These are phyloP conservation scores for Raphanus sativus DNA, from an alignment of 345 rosid genomes.

Conservation along the genomic window DNA sequence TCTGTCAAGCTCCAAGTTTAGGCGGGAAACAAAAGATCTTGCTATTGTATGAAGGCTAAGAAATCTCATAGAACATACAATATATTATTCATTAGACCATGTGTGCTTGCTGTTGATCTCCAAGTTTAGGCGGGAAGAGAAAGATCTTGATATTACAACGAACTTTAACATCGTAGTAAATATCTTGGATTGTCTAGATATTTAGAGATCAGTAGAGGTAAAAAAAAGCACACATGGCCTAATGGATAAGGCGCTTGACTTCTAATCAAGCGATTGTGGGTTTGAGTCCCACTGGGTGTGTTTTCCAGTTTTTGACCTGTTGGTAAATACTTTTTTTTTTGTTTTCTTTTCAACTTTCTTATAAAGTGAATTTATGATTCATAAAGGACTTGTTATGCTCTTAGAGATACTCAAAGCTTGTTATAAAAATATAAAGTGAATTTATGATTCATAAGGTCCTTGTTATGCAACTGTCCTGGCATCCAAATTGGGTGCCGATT, in stretches of 20 bases:
- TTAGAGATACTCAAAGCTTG: too few species aligned
- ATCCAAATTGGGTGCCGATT: too few species aligned
- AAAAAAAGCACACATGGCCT: conserved; percentile 35
- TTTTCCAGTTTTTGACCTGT: too few species aligned
- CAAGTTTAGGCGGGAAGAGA: neutral
- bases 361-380: too few species aligned
- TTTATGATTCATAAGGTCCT: too few species aligned
- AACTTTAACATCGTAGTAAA: neutral
- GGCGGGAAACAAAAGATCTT: conserved; percentile 12
- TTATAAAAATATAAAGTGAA: too few species aligned
- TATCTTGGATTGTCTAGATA: too few species aligned
- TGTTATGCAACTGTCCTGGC: too few species aligned
- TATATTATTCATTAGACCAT: neutral
- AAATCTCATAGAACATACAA: neutral
- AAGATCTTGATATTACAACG: neutral
- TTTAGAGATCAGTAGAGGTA: neutral
- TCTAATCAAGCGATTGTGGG: conserved; percentile 45
- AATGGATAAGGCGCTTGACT: conserved; percentile 45
- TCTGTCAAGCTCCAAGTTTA: conserved; percentile 15
- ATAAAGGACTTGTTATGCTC: too few species aligned
- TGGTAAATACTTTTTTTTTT: too few species aligned
- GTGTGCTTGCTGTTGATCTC: neutral
- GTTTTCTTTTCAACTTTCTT: too few species aligned
- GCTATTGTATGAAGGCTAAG: neutral
- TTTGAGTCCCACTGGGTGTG: conserved; percentile 40